Evolutionary conservation across 495 filamentous ascomycete genomes (phyloP), one percentile per base, ranked within the genome.

Genomic region (Podospora tetraspora): DNA sequence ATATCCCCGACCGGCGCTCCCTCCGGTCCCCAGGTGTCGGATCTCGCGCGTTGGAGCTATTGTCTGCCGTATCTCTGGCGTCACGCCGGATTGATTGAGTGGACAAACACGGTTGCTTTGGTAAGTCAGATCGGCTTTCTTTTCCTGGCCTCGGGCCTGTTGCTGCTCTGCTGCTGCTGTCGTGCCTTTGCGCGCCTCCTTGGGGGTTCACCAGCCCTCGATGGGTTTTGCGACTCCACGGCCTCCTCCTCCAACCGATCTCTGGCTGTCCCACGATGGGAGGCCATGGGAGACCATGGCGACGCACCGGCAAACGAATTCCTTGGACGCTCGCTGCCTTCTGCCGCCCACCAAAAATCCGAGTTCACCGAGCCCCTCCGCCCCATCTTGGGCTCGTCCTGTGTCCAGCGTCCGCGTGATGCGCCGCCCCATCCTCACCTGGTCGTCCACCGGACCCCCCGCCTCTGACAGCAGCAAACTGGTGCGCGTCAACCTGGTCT

Each of bases 361-460:
- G 70, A 57, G 27, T 65, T 65, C 13, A 22, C 52, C 27, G 52
- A 25, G 64, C 23, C 52, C 25, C 57, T 66, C 25, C 52, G n/a
- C 32, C 30, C 30, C 23, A 29, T n/a, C 43, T 52, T 32, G 57
- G 29, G 30, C 72, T 66, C 69, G 61, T 63, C 32, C 60, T 27
- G 60, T 25, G 29, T 62, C 65, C 22, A 57, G 63, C 58, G 62
- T 65, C 57, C 71, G 73, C 73, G 68, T 72, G 69, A 71, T 70
- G 68, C 58, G 56, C 56, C 64, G 70, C 65, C 67, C 72, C 70
- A 72, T 70, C 70, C 70, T 74, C 57, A 64, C 63, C 66, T 67
- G 62, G 60, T 57, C 61, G 62, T 23, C 64, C 68, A 19, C 52
- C 66, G 21, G 60, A 62, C 57, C 64, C 34, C 57, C 13, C 64